Evolutionary conservation across 2,329 filamentous ascomycete species (phyloP), one percentile per base, ranked within the genome.

Genomic region (Aspergillus glaucus): DNA sequence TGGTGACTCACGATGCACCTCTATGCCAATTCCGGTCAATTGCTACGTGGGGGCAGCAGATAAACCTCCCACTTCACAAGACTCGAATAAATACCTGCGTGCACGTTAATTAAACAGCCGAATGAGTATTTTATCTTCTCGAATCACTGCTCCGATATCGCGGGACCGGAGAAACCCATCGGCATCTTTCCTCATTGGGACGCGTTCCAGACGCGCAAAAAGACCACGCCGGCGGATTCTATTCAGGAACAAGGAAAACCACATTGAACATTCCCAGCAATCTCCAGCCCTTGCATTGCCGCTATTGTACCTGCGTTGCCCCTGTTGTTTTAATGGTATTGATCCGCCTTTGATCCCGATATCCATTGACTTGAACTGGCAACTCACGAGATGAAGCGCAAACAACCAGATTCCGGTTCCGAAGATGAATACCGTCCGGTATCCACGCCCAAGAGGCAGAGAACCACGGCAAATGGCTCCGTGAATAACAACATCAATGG

Each of bases 401-500:
- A 70, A 56, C 67, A 67, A 54, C 62, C 67, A 54, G 63, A 68
- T 54, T 61, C 64, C 46, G 58, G 57, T 42, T 56, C 59, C 39
- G 64, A 65, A 40, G 62, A 68, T 46, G 61, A 64, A 30, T 59
- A 63, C 43, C 61, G 62, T 51, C 55, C 59, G 44, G 61, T 63
- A 45, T 67, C 65, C 41, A 72, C 69, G 26, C 69, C 71, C 3
- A 71, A 69, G 53, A 67, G 70, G 55, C 63, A 62, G 46, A 62
- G 62, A 46, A 67, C 55, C 1, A 50, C 58, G 9, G 43, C 48
- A 49, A 62, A 65, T 60, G 60, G 55, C 53, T 44, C 55, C 36
- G 34, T 50, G 28, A 68, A 67, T 51, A 62, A 59, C 41, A 67
- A 67, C 50, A 61, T 58, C 43, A 46, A 58, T 51, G 55, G 45